Evolutionary conservation across 345 rosid species (phyloP).

Genomic region (Eucalyptus decipiens): DNA sequence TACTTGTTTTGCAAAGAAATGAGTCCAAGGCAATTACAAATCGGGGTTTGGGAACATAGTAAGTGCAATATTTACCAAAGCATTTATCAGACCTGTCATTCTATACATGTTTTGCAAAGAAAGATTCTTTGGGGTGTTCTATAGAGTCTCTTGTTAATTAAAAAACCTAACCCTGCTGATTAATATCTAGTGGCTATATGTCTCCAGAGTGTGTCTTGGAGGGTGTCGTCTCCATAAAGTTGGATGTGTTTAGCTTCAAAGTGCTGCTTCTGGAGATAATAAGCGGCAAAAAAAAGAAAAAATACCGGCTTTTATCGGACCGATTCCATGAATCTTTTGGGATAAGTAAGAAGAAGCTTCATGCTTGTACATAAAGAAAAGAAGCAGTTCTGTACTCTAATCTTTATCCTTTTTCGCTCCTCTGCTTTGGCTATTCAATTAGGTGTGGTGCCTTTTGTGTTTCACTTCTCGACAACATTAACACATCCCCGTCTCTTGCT

Average conservation of each 20-base stretch:
- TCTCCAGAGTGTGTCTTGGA: constrained; percentile 7
- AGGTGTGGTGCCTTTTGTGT: background rate
- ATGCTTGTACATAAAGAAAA: background rate
- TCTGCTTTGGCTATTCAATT: background rate
- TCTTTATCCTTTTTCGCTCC: background rate
- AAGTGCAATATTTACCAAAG: background rate
- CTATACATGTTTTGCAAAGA: background rate
- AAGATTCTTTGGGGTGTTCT: background rate
- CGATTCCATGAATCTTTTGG: constrained; percentile 7
- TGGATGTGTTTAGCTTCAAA: constrained; percentile 11
- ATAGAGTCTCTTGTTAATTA: background rate
- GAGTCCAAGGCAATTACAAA: constrained; percentile 16
- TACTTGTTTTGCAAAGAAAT: background rate
- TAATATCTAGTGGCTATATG: constrained; percentile 1
- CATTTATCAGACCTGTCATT: background rate
- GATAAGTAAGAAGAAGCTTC: background rate
- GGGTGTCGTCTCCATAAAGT: constrained; percentile 4
- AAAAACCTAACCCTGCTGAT: background rate
- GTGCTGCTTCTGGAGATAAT: constrained; percentile 9
- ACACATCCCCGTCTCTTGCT: background rate
- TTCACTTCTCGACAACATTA: background rate
- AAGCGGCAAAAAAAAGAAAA: background rate
- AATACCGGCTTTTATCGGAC: constrained; percentile 6
- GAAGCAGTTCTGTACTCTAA: background rate
- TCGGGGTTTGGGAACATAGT: constrained; percentile 36